These are phyloP conservation scores for Tephrocybe sp. DNA, from an alignment of 768 basidiomycete species.

Conservation along the genomic window DNA sequence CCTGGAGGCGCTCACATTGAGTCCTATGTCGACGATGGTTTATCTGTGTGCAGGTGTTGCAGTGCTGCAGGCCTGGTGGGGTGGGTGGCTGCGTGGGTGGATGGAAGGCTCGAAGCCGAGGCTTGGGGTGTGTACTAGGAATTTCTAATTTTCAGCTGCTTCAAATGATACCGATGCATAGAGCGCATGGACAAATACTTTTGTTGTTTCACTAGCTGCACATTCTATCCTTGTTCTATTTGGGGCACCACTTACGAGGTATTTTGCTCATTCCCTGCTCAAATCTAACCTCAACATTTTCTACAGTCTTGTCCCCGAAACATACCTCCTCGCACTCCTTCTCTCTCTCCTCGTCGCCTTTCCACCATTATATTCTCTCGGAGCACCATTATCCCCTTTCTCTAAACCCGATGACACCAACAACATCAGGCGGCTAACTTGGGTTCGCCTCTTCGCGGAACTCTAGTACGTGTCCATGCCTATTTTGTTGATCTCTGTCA, in stretches of 20 bases:
- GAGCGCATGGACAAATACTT: conserved; percentile 52
- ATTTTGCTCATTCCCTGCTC: conserved; percentile 16
- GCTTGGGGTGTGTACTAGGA: conserved; percentile 31
- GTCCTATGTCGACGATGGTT: conserved; percentile 53
- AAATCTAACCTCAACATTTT: conserved; percentile 5
- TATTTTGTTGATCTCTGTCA: conserved; percentile 4
- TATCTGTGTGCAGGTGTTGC: conserved; percentile 55
- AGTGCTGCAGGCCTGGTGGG: conserved; percentile 71
- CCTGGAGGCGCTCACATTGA: conserved; percentile 60
- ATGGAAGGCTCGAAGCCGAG: conserved; percentile 36
- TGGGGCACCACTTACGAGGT: conserved; percentile 72
- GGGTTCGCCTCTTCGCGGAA: conserved; percentile 81
- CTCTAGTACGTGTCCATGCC: conserved; percentile 56
- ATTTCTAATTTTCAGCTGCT: background rate
- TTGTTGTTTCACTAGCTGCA: conserved; percentile 43
- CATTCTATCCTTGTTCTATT: conserved; percentile 58
- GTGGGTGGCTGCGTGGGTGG: conserved; percentile 53
- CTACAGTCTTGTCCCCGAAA: conserved; percentile 52
- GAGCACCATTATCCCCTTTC: conserved; percentile 45
- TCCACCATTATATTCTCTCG: conserved; percentile 68
- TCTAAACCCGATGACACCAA: conserved; percentile 36
- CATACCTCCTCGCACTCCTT: conserved; percentile 66
- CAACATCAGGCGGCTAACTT: conserved; percentile 57
- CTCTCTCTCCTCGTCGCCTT: conserved; percentile 64
- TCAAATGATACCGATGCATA: conserved; percentile 26